Percentiles rank a stretch among this genome's conserved stretches.
These are phyloP conservation scores for Acacia crassicarpa DNA, from an alignment of 306 rosid genomes.

Conservation along the genomic window DNA sequence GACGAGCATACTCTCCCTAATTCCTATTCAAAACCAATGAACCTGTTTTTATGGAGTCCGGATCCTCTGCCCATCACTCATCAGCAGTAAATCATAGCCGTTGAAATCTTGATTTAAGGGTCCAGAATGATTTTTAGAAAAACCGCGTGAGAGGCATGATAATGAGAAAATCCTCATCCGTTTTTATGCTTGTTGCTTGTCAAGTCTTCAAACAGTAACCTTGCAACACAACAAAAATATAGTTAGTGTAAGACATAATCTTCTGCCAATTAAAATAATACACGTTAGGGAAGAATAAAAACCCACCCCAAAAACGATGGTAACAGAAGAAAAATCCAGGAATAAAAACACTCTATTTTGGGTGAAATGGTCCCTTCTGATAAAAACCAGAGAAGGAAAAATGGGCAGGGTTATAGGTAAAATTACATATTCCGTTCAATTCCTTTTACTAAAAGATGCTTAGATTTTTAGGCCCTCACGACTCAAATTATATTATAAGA, in stretches of 20 bases:
- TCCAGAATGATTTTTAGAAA: too few relatives aligned
- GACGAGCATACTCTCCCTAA: not conserved
- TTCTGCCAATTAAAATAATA: not conserved
- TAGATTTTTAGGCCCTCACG: conserved; percentile 20
- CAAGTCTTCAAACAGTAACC: not conserved
- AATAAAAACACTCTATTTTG: not conserved
- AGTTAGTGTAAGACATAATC: not conserved
- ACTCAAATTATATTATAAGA: conserved; percentile 13
- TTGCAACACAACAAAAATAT: not conserved
- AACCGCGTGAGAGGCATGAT: too few relatives aligned
- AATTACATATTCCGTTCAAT: conserved; percentile 22
- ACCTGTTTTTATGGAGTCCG: not conserved
- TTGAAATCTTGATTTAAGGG: too few relatives aligned
- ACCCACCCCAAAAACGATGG: not conserved
- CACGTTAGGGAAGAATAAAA: not conserved
- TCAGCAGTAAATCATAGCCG: too few relatives aligned
- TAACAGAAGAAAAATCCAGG: not conserved
- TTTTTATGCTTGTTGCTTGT: not conserved
- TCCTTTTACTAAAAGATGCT: conserved; percentile 10
- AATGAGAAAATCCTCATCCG: too few relatives aligned
- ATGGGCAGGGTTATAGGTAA: not conserved
- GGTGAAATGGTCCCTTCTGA: not conserved
- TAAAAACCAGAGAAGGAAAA: not conserved
- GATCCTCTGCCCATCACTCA: too few relatives aligned
- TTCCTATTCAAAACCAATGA: not conserved